phyloP scores from a whole-genome alignment of 148 eudicot species.

The Silene conica region DNA sequence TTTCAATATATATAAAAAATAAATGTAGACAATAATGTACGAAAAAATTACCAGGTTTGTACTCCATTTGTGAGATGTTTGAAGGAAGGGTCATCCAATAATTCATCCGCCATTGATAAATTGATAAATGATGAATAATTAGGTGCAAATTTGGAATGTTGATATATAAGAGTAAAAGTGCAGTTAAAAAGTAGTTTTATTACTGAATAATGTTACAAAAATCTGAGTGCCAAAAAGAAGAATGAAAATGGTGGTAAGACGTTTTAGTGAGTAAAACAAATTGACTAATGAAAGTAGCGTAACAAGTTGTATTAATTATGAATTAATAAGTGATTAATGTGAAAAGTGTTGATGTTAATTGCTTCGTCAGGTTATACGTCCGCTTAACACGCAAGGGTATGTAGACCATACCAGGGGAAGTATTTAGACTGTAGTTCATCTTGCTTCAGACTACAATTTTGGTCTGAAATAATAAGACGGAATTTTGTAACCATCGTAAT shows the following conservation, averaged over 20 bases:
- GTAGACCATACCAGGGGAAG: constrained; percentile 19
- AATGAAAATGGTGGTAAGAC: not conserved
- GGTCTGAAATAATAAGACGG: too few species aligned
- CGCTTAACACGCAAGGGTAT: constrained; percentile 31
- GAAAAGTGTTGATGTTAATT: not conserved
- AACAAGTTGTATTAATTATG: not conserved
- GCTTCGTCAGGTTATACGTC: not conserved
- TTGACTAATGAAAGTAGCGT: constrained; percentile 18
- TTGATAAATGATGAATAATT: not conserved
- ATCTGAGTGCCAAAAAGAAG: not conserved
- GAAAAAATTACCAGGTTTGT: constrained; percentile 8
- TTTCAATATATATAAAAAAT: too few species aligned
- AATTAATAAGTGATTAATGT: not conserved
- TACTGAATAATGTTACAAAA: constrained; percentile 4
- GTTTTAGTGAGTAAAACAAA: constrained; percentile 16
- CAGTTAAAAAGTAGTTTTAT: not conserved
- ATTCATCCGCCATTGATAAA: constrained; percentile 24
- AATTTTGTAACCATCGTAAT: too few species aligned
- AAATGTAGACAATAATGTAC: not conserved
- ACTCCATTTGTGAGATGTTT: constrained; percentile 2
- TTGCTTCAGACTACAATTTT: too few species aligned
- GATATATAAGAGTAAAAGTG: too few species aligned
- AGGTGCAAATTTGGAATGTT: not conserved
- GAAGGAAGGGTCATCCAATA: not conserved
- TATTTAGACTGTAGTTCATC: too few species aligned